Base-by-base conservation (phyloP, 2,329 filamentous ascomycete genomes). In the Zasmidium cellare region DNA sequence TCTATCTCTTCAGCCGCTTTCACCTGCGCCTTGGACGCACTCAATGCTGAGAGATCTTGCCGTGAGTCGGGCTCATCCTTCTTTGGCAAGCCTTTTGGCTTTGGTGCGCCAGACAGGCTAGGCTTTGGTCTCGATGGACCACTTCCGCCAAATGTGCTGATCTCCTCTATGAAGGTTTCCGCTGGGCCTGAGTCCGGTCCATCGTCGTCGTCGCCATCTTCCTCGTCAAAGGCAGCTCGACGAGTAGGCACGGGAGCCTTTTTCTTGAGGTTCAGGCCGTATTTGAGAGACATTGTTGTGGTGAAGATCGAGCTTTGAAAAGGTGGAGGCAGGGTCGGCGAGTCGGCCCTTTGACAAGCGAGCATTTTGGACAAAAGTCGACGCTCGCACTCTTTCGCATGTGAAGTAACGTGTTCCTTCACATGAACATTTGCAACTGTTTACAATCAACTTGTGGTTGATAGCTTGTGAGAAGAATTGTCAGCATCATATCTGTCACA, bases 1-100 rank as follows among this genome's bases (percentile, higher is more conserved):
- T 94, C 90, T 9, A 88, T 71, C 58, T 84, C 81, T 60, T 86
- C 80, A 1, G 89, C 89, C 16, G 84, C 84, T 62, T 86, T 80
- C 38, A 84, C 83, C 65, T 88, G 81, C 65, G 83, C 85, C 53
- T 84, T 83, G 25, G 84, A 79, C 28, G 87, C 78, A 1, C 56
- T 57, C 3, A 61, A 28, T 66, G 84, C 84, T 2, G 89, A 89
- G 1, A 91, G 80, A 68, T 92, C 88, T 50, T 67, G 61, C 20
- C 64, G 44, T 35, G 82, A 83, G 69, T 75, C 70, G 25, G 63
- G 66, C 6, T 70, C 70, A n/a, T 74, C 71, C 52, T 74, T 67
- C 69, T 67, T 77, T 75, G 56, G 82, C 76, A 47, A 78, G 73
- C 65, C 69, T 6, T 69, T 69, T 2, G 72, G 74, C 22, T 72